A percentile compares a stretch with the other conserved stretches of the same genome.
phyloP scores from a whole-genome alignment of 192 early-diverging fungal species.

The Umbelopsis sp. region DNA sequence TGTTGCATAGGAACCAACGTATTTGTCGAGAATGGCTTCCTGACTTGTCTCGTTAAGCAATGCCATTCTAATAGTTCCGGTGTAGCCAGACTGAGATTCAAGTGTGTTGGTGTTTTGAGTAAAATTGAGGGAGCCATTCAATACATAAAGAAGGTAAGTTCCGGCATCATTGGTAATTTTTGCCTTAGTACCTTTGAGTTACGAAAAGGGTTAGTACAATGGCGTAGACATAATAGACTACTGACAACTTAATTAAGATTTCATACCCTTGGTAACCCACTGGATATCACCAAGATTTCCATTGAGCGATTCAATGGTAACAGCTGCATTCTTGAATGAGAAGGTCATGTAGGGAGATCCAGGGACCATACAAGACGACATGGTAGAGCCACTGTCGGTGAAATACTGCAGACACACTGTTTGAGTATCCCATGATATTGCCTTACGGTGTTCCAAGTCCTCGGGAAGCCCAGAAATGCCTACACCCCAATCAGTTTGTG shows the following conservation, averaged over 20 bases:
- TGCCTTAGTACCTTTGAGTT: conserved; percentile 31
- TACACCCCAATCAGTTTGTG: neutral
- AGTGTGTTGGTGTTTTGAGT: conserved; percentile 20
- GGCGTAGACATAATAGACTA: conserved; percentile 6
- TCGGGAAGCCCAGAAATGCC: neutral
- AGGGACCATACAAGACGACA: conserved; percentile 50
- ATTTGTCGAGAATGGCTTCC: conserved; percentile 42
- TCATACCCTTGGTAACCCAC: neutral
- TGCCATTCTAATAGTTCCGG: conserved; percentile 49
- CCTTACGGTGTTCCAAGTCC: neutral
- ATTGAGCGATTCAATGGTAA: conserved; percentile 42
- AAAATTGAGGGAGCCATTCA: conserved; percentile 43
- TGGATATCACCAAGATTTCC: neutral
- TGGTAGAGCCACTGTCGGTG: conserved; percentile 14
- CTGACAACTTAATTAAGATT: conserved; percentile 27
- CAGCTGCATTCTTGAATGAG: conserved; percentile 36
- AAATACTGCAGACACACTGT: conserved; percentile 13
- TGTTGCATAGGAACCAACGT: conserved; percentile 44
- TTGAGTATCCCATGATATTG: conserved; percentile 8
- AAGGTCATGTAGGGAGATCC: conserved; percentile 51
- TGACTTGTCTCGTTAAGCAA: conserved; percentile 23
- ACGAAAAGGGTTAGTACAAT: neutral
- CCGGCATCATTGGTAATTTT: conserved; percentile 46
- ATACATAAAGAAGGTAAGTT: conserved; percentile 44
- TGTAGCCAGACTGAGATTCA: conserved; percentile 24